Conservation (phyloP, 441 rosid genomes). For the Adansonia gregorii region DNA sequence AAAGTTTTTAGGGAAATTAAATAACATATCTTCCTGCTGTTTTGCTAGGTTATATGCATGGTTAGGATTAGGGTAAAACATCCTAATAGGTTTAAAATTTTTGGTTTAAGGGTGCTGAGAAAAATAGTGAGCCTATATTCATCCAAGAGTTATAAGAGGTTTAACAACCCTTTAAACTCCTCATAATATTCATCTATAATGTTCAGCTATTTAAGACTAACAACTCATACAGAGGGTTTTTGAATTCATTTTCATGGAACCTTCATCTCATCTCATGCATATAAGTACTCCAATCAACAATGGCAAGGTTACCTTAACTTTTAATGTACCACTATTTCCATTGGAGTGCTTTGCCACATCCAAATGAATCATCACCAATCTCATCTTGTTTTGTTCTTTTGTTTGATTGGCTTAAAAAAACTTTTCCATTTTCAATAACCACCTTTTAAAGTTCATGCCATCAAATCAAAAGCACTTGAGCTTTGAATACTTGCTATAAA, state of each 20-base stretch:
- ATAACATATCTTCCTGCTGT: too few relatives aligned
- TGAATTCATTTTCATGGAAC: not conserved
- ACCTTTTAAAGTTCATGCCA: not conserved
- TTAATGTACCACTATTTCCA: not conserved
- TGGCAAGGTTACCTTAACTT: accelerated
- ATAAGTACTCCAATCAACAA: not conserved
- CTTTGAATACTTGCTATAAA: not conserved
- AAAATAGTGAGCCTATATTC: not conserved
- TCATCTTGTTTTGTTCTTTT: not conserved
- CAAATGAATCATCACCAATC: not conserved
- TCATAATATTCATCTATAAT: not conserved
- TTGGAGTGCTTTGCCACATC: not conserved
- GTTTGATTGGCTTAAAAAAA: not conserved
- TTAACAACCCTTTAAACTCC: not conserved
- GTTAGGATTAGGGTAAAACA: too few relatives aligned
- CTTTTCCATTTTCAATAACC: not conserved
- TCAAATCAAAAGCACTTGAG: not conserved
- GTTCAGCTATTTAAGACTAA: not conserved
- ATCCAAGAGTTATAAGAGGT: too few relatives aligned
- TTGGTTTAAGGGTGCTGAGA: not conserved
- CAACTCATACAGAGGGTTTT: not conserved
- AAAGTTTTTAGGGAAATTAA: too few relatives aligned
- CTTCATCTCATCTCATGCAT: not conserved
- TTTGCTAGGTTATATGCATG: too few relatives aligned
- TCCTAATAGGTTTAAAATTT: too few relatives aligned